Base-by-base conservation (phyloP, 1,284 basidiomycete genomes). In the Moniliella sp. region DNA sequence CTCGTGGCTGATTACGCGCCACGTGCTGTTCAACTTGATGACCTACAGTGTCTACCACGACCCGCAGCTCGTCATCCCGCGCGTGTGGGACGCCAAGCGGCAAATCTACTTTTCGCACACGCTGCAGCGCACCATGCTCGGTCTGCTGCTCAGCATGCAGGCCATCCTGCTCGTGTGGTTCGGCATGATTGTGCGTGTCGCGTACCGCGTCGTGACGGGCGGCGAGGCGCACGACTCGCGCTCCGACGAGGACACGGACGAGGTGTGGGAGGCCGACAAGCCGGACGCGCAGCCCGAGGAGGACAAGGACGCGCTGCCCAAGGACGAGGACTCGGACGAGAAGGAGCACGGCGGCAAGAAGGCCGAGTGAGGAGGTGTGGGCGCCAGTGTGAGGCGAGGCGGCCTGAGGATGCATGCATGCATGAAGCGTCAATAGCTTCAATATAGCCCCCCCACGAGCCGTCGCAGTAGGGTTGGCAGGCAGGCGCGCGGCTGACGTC, bases 101-200 rank as follows among this genome's bases (percentile, higher is more conserved):
- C 12, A 15, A 5, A 15, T n/a, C 3, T 25, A 7, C 4, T 13
- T 7, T 12, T n/a, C n/a, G n/a, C n/a, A n/a, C n/a, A n/a, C n/a
- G n/a, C n/a, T n/a, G n/a, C n/a, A n/a, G n/a, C n/a, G n/a, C n/a
- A n/a, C n/a, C n/a, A 42, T 58, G 18, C 34, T 47, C 0, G 40
- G 26, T 0, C 32, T 57, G 14, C 46, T 58, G 1, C 30, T 30
- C 4, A 36, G 37, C 4, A 33, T 58, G 23, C 61, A 82, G 71
- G 51, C 74, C 18, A 58, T 93, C 19, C 75, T 84, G 56, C 64
- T 74, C 11, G 61, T 79, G 27, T 93, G 84, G 86, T 82, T 82
- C 62, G 67, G 67, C 47, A 75, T 78, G 73, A 82, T 86, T 39
- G 71, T 74, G 46, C 70, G 73, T 16, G 71, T 93, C 10, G 79